Percentiles rank a stretch among this genome's conserved stretches.
Conservation (phyloP, 228 moss, liverwort and hornwort species). For the Sphagnum fallax region DNA sequence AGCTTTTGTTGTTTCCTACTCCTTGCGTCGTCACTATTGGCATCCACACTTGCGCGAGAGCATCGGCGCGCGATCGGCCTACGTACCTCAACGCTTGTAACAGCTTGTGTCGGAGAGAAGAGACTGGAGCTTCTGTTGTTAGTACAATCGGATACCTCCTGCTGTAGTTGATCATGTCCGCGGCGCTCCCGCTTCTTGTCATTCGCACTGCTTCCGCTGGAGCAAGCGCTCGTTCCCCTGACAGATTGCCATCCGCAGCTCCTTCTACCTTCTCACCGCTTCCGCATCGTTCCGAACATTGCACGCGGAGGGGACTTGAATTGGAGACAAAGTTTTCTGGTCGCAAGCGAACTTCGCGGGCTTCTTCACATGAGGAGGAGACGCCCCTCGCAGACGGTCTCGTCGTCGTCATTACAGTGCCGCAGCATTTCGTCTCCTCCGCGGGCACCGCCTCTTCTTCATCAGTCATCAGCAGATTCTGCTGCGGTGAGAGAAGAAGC, state of each 20-base stretch:
- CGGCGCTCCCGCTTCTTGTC: slow-evolving; percentile 10
- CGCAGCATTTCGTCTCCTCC: no score
- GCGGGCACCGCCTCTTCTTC: no score
- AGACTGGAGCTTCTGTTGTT: not conserved
- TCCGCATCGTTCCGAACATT: not conserved
- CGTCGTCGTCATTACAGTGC: no score
- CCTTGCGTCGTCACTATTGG: slow-evolving; percentile 21
- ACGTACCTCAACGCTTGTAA: slow-evolving; percentile 32
- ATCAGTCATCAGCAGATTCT: no score
- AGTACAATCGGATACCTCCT: slow-evolving; percentile 4
- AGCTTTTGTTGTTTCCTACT: not conserved
- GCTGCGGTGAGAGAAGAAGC: no score
- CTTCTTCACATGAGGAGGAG: no score
- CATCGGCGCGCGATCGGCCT: slow-evolving; percentile 19
- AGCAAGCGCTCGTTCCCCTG: not conserved
- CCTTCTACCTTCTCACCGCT: slow-evolving; percentile 20
- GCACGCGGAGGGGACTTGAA: not conserved
- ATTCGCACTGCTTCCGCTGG: slow-evolving; percentile 1
- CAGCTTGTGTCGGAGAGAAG: slow-evolving; percentile 22
- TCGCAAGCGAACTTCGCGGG: no score
- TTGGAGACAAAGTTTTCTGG: not conserved
- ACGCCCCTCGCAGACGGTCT: no score
- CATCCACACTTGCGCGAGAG: slow-evolving; percentile 49
- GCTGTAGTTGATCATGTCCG: not conserved
- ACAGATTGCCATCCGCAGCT: slow-evolving; percentile 22